Percentiles rank a stretch among this genome's conserved stretches.
Evolutionary conservation across 2,329 filamentous ascomycete genomes (phyloP).

Genomic region (Pestalotiopsis sp.): DNA sequence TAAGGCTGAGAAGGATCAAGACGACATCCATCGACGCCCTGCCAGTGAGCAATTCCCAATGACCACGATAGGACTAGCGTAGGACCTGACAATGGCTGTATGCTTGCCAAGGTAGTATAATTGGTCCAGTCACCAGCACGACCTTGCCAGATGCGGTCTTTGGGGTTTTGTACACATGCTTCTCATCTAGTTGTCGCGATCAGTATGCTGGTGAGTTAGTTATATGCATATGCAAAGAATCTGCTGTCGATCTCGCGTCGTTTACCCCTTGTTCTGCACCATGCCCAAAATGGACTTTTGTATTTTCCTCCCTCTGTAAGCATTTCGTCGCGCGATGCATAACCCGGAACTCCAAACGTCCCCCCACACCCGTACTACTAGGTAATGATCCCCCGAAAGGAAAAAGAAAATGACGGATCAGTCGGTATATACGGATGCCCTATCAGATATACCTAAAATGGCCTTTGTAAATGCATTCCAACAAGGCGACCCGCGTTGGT

Average conservation of each 20-base stretch:
- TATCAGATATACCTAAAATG: background rate
- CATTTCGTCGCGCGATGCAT: no score
- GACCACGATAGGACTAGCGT: background rate
- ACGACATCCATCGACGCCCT: background rate
- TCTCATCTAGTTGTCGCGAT: background rate
- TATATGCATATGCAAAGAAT: background rate
- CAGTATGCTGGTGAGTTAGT: background rate
- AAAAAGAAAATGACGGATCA: background rate
- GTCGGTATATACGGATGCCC: background rate
- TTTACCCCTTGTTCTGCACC: background rate
- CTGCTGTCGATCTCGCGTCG: background rate
- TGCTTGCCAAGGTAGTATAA: background rate
- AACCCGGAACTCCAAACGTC: no score
- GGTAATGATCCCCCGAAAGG: background rate
- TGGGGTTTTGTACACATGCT: background rate
- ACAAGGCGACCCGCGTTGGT: background rate
- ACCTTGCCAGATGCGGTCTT: background rate
- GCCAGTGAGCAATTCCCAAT: background rate
- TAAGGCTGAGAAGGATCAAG: background rate
- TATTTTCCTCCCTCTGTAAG: background rate
- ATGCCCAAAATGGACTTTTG: background rate
- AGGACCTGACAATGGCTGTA: background rate
- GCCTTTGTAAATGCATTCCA: background rate
- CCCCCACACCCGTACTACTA: no score
- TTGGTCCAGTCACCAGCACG: background rate